Base-by-base conservation (phyloP, 2,329 filamentous ascomycete genomes). In the Pestalotiopsis sp. region DNA sequence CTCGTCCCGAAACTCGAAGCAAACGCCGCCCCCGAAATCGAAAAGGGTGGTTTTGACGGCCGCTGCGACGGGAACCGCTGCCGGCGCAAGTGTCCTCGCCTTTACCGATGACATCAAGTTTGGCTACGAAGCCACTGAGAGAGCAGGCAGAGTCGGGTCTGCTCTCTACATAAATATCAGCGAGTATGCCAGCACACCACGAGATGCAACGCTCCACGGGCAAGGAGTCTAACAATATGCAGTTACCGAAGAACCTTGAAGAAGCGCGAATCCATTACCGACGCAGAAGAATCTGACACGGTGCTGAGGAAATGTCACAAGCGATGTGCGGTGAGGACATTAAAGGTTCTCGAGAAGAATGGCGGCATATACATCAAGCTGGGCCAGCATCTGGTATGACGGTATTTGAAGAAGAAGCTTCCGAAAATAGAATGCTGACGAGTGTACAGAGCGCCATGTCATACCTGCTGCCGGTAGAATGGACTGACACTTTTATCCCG, bases 341-440 rank as follows among this genome's bases (percentile, higher is more conserved):
- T 98, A 57, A 88, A 87, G 68, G 95, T 97, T 1, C 83, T 98
- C 72, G 96, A 99, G 85, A 94, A 93, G 85, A 98, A 98, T 80
- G 96, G 97, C 31, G 97, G 95, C 36, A 97, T 99, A 72, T 99
- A 98, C 75, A 98, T 99, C 79, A 99, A 99, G 82, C 84, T 99
- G 52, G 96, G 96, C 7, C 96, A 99, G 76, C 96, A 99, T 81
- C 81, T 99, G 81, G 90, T 91, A 84, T 57, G 81, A 71, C 17
- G 25, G 9, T 25, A 63, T 57, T 59, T 68, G 7, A 13, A 41
- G 2, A 31, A 23, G 36, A 23, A 20, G 3, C 12, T 11, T 25
- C 20, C 13, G 25, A 66, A 14, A 25, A 14, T 17, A 57, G 41
- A 27, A 59, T 49, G 62, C 76, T 79, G 69, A 82, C 72, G 45